Conservation (phyloP, 169 alveolate genomes). For the Miamiensis avidus region DNA sequence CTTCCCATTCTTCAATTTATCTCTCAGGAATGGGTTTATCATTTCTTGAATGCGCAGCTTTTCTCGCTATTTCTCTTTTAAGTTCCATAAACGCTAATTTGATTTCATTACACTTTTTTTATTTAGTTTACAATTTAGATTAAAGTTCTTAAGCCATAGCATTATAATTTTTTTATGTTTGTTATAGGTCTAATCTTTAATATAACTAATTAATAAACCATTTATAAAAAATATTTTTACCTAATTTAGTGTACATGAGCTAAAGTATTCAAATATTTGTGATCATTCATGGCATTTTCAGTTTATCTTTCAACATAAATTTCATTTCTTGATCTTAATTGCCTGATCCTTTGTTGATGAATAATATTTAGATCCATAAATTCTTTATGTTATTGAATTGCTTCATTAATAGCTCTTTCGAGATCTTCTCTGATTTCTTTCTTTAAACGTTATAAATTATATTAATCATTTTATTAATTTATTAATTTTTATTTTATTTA, state of each 20-base stretch:
- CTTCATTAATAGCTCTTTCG: slow-evolving; percentile 70
- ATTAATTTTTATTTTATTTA: slow-evolving; percentile 17
- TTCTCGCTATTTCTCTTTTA: slow-evolving; percentile 81
- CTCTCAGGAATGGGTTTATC: slow-evolving; percentile 74
- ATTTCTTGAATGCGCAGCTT: slow-evolving; percentile 75
- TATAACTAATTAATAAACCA: too few relatives aligned
- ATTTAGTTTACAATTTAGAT: slow-evolving; percentile 68
- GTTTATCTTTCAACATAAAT: slow-evolving; percentile 50
- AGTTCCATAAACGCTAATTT: slow-evolving; percentile 76
- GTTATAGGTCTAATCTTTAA: slow-evolving; percentile 57
- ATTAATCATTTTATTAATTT: slow-evolving; percentile 36
- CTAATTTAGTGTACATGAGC: slow-evolving; percentile 78
- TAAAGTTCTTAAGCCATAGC: slow-evolving; percentile 73
- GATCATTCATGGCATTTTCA: slow-evolving; percentile 74
- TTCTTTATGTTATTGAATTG: slow-evolving; percentile 56
- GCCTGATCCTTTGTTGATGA: slow-evolving; percentile 59
- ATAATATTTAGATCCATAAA: slow-evolving; percentile 57
- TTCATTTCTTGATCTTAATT: slow-evolving; percentile 55
- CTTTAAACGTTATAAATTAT: slow-evolving; percentile 23
- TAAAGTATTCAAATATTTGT: slow-evolving; percentile 74
- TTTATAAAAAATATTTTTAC: not conserved
- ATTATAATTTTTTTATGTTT: slow-evolving; percentile 67
- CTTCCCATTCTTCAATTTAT: slow-evolving; percentile 58
- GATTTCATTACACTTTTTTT: slow-evolving; percentile 79
- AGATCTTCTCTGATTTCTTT: slow-evolving; percentile 71